Percentiles rank a stretch among this genome's conserved stretches.
These are phyloP conservation scores for Termitomyces sp. DNA, from an alignment of 768 basidiomycete genomes.

Conservation along the genomic window DNA sequence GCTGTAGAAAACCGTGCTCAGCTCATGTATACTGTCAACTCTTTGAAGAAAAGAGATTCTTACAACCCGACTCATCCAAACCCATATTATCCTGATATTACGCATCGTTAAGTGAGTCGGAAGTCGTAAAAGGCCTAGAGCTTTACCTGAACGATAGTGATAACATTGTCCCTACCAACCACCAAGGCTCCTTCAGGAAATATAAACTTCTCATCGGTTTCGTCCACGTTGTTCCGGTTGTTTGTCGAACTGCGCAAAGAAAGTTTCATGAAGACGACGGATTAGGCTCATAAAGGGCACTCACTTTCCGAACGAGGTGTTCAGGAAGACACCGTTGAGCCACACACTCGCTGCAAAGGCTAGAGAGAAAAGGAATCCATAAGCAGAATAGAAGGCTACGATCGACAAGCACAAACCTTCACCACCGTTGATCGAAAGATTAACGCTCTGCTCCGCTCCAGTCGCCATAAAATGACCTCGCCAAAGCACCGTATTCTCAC, in stretches of 20 bases:
- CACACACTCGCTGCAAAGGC: constrained; percentile 84
- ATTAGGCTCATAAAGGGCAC: constrained; percentile 14
- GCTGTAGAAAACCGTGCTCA: constrained; percentile 18
- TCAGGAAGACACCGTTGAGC: constrained; percentile 70
- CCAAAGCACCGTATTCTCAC: constrained; percentile 81
- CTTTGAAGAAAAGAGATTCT: constrained; percentile 7
- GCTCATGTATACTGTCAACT: background rate
- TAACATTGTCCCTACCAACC: constrained; percentile 60
- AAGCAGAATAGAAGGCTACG: background rate
- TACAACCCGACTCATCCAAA: constrained; percentile 58
- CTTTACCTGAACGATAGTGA: constrained; percentile 71
- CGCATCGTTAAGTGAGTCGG: background rate
- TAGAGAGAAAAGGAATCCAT: constrained; percentile 19
- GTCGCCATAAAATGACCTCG: constrained; percentile 73
- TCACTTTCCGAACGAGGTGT: constrained; percentile 73
- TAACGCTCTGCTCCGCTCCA: constrained; percentile 58
- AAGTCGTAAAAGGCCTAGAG: background rate
- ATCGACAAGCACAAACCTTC: constrained; percentile 41
- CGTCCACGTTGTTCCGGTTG: constrained; percentile 54
- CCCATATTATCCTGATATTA: constrained; percentile 74
- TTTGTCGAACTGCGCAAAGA: constrained; percentile 55
- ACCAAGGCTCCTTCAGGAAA: constrained; percentile 57
- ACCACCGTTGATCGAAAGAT: constrained; percentile 79
- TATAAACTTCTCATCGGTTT: constrained; percentile 62
- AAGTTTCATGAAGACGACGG: background rate